Evolutionary conservation across 306 rosid species (phyloP).

Genomic region (Ammopiptanthus mongolicus): DNA sequence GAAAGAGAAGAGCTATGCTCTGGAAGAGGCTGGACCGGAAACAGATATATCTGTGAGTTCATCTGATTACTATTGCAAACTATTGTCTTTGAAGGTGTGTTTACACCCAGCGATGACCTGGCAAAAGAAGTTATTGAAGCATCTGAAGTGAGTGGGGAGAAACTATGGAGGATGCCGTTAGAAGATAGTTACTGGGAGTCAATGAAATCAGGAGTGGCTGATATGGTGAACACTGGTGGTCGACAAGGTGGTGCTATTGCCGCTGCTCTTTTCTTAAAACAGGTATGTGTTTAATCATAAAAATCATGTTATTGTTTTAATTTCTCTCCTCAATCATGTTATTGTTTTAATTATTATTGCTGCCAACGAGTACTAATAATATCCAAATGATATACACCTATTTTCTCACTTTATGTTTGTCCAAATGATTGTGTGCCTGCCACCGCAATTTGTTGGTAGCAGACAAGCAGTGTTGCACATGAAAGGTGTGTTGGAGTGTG

Average conservation of each 20-base stretch:
- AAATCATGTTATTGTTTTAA: not conserved
- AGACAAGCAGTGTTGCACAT: not conserved
- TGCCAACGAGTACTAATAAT: not conserved
- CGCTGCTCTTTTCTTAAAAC: slow-evolving; percentile 97
- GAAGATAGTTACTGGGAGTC: slow-evolving; percentile 98
- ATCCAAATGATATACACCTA: not conserved
- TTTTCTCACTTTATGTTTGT: not conserved
- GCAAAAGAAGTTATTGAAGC: slow-evolving; percentile 85
- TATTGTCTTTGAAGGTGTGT: slow-evolving; percentile 54
- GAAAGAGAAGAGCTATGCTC: not conserved
- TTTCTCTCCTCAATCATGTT: not conserved
- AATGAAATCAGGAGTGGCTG: slow-evolving; percentile 95
- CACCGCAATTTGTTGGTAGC: not conserved
- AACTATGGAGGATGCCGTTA: slow-evolving; percentile 92
- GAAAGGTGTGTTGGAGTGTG: not conserved
- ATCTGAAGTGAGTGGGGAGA: slow-evolving; percentile 82
- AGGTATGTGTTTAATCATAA: slow-evolving; percentile 39
- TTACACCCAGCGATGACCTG: slow-evolving; percentile 91
- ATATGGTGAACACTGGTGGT: slow-evolving; percentile 89
- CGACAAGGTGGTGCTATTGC: slow-evolving; percentile 83
- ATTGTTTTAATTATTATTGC: too few relatives aligned
- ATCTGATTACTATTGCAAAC: slow-evolving; percentile 14
- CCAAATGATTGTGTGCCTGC: not conserved
- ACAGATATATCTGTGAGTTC: not conserved
- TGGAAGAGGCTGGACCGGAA: not conserved